Conservation (phyloP, 805 yeast species). For the Schizosaccharomyces lindneri region DNA sequence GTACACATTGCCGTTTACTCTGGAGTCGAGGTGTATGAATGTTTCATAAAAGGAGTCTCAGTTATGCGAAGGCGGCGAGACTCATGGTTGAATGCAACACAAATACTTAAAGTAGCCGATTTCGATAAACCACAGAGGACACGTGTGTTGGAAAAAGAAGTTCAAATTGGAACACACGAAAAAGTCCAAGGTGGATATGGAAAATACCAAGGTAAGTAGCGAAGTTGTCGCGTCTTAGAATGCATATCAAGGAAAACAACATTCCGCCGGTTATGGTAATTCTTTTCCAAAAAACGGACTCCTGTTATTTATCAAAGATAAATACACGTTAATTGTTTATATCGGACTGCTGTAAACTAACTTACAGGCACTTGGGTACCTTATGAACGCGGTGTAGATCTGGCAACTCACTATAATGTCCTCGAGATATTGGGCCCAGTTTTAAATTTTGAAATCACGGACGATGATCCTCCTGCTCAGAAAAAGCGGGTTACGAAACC, state of each 20-base stretch:
- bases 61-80: slow-evolving; percentile 77
- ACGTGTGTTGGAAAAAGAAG: slow-evolving; percentile 72
- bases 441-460: not conserved
- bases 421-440: slow-evolving; percentile 35
- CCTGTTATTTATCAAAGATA: not conserved
- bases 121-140: slow-evolving; percentile 88
- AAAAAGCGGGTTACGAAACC: not conserved
- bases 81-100: slow-evolving; percentile 95
- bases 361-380: slow-evolving; percentile 85
- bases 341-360: slow-evolving; percentile 2
- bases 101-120: slow-evolving; percentile 74
- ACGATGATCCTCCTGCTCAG: not conserved
- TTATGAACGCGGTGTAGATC: slow-evolving; percentile 39
- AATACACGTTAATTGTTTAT: not conserved
- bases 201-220: slow-evolving; percentile 53
- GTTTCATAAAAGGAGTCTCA: slow-evolving; percentile 44
- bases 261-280: not conserved
- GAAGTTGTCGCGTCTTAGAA: not conserved
- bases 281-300: not conserved
- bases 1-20: slow-evolving; percentile 22
- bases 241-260: not conserved
- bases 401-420: slow-evolving; percentile 44
- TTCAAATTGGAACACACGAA: slow-evolving; percentile 72
- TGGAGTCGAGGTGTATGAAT: slow-evolving; percentile 21
- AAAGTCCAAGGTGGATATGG: slow-evolving; percentile 96